These are phyloP conservation scores for Inga leiocalycina DNA, from an alignment of 306 rosid species.

Conservation along the genomic window DNA sequence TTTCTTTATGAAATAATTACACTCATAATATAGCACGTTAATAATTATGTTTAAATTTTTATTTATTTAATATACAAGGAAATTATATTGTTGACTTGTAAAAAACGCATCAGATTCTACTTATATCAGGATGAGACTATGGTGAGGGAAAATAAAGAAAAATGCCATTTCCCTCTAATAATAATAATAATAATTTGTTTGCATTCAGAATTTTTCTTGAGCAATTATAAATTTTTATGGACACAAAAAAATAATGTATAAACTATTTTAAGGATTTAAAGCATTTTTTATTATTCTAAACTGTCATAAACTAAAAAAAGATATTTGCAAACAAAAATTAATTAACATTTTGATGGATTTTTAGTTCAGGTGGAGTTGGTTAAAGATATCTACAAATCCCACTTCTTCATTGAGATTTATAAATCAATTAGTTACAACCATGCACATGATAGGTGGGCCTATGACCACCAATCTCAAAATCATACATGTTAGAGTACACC, in stretches of 20 bases:
- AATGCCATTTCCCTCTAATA: background rate
- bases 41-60: no score
- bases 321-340: background rate
- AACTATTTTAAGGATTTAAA: background rate
- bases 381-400: no score
- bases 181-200: background rate
- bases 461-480: constrained; percentile 4
- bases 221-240: no score
- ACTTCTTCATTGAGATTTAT: no score
- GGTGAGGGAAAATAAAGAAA: background rate
- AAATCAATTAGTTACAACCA: no score
- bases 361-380: background rate
- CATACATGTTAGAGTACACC: background rate
- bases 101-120: no score
- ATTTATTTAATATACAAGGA: no score
- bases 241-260: no score
- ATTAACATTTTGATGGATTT: background rate
- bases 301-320: background rate
- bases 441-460: background rate
- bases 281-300: background rate
- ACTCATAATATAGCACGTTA: background rate
- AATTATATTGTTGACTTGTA: no score
- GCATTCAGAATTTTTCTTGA: background rate
- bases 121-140: background rate
- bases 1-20: background rate